Conservation (phyloP, 164 flowering plant genomes). For the Vitis labrusca region DNA sequence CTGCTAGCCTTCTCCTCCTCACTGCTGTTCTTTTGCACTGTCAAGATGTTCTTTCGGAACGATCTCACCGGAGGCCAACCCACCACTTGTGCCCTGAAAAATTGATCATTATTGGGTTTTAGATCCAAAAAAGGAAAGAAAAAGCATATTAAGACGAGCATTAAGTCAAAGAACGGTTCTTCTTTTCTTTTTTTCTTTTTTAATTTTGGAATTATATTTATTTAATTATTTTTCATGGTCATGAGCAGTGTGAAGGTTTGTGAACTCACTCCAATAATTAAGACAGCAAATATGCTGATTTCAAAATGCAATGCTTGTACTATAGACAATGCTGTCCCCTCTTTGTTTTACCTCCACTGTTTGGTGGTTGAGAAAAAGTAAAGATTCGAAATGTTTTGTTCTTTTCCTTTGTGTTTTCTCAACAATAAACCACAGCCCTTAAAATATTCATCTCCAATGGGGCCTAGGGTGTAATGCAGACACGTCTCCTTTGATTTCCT, state of each 20-base stretch:
- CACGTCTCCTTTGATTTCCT: neutral
- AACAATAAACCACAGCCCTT: constrained; percentile 16
- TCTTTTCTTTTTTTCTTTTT: too few relatives aligned
- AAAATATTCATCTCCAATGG: neutral
- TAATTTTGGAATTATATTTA: too few relatives aligned
- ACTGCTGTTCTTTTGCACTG: neutral
- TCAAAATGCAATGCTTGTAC: too few relatives aligned
- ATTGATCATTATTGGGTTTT: too few relatives aligned
- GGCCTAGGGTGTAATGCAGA: neutral
- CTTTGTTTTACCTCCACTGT: constrained; percentile 1
- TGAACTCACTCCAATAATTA: too few relatives aligned
- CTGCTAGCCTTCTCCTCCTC: constrained; percentile 38
- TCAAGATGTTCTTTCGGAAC: too few relatives aligned
- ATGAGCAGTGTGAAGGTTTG: too few relatives aligned
- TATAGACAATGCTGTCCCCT: neutral
- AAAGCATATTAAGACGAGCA: too few relatives aligned
- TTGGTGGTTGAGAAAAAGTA: constrained; percentile 14
- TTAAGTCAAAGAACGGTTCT: too few relatives aligned
- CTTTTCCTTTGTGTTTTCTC: constrained; percentile 22
- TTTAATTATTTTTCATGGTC: too few relatives aligned
- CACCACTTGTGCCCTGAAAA: constrained; percentile 56
- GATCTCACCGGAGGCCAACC: constrained; percentile 80
- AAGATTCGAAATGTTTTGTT: constrained; percentile 35
- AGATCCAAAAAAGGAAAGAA: too few relatives aligned
- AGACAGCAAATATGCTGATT: too few relatives aligned